These are phyloP conservation scores for Leishmania major DNA, from an alignment of 208 protist species.

Conservation along the genomic window DNA sequence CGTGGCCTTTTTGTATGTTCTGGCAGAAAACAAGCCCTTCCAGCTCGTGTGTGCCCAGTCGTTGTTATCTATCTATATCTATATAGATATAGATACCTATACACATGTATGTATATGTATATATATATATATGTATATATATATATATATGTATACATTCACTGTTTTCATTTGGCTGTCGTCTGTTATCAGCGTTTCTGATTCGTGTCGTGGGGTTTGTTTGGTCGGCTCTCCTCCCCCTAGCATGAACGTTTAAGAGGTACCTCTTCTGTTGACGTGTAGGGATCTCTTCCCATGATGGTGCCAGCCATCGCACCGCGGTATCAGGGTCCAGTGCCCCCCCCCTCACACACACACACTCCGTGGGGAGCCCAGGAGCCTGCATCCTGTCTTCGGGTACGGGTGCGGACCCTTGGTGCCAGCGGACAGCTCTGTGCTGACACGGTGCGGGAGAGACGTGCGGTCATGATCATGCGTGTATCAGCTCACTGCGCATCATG, in stretches of 20 bases:
- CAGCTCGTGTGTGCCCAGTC: neutral
- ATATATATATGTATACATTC: too few species aligned
- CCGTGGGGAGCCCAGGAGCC: neutral
- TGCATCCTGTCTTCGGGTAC: neutral
- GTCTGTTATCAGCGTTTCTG: neutral
- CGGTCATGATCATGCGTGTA: neutral
- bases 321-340: neutral
- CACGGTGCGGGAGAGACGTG: neutral
- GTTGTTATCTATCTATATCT: neutral
- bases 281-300: neutral
- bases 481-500: neutral
- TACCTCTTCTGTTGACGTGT: neutral
- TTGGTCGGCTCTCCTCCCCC: neutral
- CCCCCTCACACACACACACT: neutral
- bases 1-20: too few species aligned
- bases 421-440: neutral
- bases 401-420: neutral
- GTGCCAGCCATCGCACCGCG: neutral
- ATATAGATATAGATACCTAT: too few species aligned
- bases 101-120: too few species aligned
- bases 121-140: too few species aligned
- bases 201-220: neutral
- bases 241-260: neutral
- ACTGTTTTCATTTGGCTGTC: neutral
- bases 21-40: neutral